phyloP scores from a whole-genome alignment of 441 rosid genomes.

The Euphorbia corollata region DNA sequence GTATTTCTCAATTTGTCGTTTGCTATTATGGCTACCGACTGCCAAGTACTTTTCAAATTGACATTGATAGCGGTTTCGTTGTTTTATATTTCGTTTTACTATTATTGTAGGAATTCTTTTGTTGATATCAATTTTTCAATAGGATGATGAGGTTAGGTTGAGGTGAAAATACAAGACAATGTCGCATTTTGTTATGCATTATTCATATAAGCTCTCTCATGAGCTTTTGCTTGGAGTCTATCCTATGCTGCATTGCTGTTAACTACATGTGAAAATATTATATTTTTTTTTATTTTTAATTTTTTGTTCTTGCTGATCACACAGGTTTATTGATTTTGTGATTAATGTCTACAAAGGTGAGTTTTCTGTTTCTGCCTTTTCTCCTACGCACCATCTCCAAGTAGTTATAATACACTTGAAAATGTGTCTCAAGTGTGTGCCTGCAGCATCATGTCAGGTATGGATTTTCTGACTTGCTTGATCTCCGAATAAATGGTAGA shows the following conservation, averaged over 20 bases:
- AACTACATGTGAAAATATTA: background rate
- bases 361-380: no score
- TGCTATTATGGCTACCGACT: background rate
- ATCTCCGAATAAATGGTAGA: no score
- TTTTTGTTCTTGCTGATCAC: no score
- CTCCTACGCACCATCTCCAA: no score
- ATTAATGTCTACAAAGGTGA: no score
- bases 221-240: background rate
- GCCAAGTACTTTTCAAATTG: background rate
- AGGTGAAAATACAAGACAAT: conserved; percentile 6
- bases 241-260: conserved; percentile 8
- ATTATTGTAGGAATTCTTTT: background rate
- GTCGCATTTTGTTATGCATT: no score
- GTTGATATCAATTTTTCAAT: background rate
- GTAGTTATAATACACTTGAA: no score
- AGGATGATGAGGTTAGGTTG: background rate
- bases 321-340: no score
- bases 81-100: background rate
- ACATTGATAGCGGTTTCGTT: background rate
- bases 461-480: no score
- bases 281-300: no score
- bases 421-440: no score
- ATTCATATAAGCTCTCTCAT: background rate
- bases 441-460: no score
- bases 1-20: background rate